Evolutionary conservation across 1,284 basidiomycete species (phyloP).

Genomic region (Lentinula novae-zelandiae): DNA sequence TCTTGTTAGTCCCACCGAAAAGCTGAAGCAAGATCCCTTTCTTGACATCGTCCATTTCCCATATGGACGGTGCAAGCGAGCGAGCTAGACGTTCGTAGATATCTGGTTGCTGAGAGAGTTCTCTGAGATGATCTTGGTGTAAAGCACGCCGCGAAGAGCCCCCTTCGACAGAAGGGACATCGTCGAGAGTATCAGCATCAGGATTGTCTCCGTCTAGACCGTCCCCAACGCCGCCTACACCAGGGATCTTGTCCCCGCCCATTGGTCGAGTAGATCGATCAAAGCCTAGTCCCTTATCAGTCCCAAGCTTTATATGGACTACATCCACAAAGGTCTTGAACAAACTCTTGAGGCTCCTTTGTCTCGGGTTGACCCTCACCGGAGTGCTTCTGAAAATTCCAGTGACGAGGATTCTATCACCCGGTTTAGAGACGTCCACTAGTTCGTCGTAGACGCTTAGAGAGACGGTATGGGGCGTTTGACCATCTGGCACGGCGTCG

Average conservation of each 20-base stretch:
- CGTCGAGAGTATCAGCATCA: not conserved
- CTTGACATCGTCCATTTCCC: conserved; percentile 99
- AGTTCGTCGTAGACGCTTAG: conserved; percentile 97
- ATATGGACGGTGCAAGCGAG: conserved; percentile 92
- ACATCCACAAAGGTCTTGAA: conserved; percentile 98
- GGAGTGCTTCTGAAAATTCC: conserved; percentile 96
- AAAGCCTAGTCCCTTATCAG: conserved; percentile 68
- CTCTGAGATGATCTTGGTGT: conserved; percentile 57
- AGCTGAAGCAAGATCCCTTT: conserved; percentile 95
- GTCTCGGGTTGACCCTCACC: conserved; percentile 89
- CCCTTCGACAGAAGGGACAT: conserved; percentile 43
- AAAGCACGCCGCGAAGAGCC: conserved; percentile 51
- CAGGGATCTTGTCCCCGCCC: conserved; percentile 65
- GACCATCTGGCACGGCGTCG: conserved; percentile 96
- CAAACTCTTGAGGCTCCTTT: conserved; percentile 88
- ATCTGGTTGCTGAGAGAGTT: conserved; percentile 75
- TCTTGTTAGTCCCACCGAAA: conserved; percentile 98
- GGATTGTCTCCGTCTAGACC: conserved; percentile 50
- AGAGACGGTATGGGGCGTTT: conserved; percentile 96
- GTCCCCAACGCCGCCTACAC: conserved; percentile 84
- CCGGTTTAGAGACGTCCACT: conserved; percentile 92
- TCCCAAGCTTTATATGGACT: conserved; percentile 85
- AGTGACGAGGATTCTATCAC: conserved; percentile 88
- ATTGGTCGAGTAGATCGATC: conserved; percentile 79
- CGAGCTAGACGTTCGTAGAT: conserved; percentile 86